Base-by-base conservation (phyloP, 441 rosid genomes). In the Jatropha podagrica region DNA sequence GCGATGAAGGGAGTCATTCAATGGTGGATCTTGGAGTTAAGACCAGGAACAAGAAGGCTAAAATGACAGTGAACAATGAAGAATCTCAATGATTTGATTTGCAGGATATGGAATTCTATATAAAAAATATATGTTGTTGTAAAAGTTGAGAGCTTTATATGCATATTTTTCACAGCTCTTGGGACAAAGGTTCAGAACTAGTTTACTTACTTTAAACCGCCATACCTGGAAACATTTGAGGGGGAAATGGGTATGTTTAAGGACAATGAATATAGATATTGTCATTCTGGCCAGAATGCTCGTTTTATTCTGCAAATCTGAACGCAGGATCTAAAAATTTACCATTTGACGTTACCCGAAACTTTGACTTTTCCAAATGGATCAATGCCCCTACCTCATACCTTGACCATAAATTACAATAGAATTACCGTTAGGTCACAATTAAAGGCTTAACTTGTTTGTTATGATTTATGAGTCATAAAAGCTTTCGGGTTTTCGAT, bases 21-120 rank as follows among this genome's bases (percentile, higher is more conserved):
- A 52, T 26, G 12, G 27, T 0, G 62, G 23, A 65, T 75, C 37
- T 42, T 69, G 76, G 73, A 23, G 70, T 65, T 52, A 62, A 56
- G 69, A 68, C 51, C 40, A 49, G 76, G 32, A 72, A 52, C 66
- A 32, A 68, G 69, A 72, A 72, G 27, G 17, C 59, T 69, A 52
- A 26, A 55, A 10, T 27, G 46, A 59, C 58, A 4, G 62, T 23
- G 64, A 70, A 46, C 27, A 72, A 62, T 64, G 20, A 46, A n/a
- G 37, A 49, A 37, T 23, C 10, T 20, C 7, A 40, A 18, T 15
- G 23, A 11, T 27, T 70, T 41, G 7, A 7, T 7, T 59, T 20
- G 23, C 7, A 46, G 3, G 44, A 20, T 38, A n/a, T 42, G 42
- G 54, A 37, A 12, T 11, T n/a, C 51, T 40, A 6, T 41, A 0